A percentile compares a stretch with the other conserved stretches of the same genome.
Evolutionary conservation across 2,329 filamentous ascomycete species (phyloP).

Genomic region (Botrytis porri): DNA sequence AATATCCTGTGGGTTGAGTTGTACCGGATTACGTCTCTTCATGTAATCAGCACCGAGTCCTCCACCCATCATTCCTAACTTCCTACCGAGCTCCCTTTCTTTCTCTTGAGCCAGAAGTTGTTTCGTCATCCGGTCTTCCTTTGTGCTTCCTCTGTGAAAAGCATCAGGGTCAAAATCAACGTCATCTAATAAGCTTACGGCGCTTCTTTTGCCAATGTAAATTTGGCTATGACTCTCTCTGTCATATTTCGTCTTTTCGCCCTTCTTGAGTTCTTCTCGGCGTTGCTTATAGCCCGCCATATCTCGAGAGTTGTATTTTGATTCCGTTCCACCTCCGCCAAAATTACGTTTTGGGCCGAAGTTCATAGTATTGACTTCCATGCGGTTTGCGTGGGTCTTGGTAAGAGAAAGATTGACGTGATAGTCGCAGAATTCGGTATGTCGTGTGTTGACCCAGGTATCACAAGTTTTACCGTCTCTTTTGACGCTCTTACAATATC

Average conservation of each 20-base stretch:
- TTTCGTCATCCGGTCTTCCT: conserved; percentile 63
- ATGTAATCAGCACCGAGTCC: conserved; percentile 72
- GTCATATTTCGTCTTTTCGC: conserved; percentile 51
- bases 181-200: conserved; percentile 64
- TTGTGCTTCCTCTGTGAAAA: conserved; percentile 52
- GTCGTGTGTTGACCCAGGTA: conserved; percentile 81
- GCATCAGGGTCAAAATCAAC: conserved; percentile 56
- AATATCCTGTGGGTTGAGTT: conserved; percentile 21
- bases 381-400: conserved; percentile 63
- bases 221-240: conserved; percentile 55
- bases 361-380: conserved; percentile 75
- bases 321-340: conserved; percentile 38
- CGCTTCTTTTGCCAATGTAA: conserved; percentile 51
- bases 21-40: conserved; percentile 37
- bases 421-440: conserved; percentile 89
- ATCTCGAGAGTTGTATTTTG: conserved; percentile 30
- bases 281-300: conserved; percentile 29
- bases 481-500: conserved; percentile 80
- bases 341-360: conserved; percentile 40
- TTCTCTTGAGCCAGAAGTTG: conserved; percentile 65
- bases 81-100: conserved; percentile 69
- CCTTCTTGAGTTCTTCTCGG: conserved; percentile 30
- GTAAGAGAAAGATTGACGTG: conserved; percentile 81
- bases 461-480: conserved; percentile 80
- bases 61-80: conserved; percentile 60